Conservation (phyloP, 345 rosid species). For the Cardamine chenopodiifolia region DNA sequence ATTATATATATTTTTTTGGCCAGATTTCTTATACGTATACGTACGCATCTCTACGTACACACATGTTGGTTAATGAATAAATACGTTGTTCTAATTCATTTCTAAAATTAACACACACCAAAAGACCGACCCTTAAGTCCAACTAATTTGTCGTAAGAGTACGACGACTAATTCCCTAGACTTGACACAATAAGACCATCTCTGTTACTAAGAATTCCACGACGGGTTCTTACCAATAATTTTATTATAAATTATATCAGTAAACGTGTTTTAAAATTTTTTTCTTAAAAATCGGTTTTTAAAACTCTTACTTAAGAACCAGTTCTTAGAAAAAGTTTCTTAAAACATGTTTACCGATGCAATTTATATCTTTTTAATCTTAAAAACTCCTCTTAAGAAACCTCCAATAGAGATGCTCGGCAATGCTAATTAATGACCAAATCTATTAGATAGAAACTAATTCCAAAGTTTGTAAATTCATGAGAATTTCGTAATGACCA, state of each 20-base stretch:
- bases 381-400: too few species aligned
- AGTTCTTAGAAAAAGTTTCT: too few species aligned
- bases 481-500: not conserved
- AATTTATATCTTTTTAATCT: too few species aligned
- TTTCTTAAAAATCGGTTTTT: too few species aligned
- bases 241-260: too few species aligned
- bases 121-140: conserved; percentile 17
- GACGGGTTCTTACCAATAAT: too few species aligned
- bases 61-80: conserved; percentile 19
- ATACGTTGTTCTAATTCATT: conserved; percentile 2
- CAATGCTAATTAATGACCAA: conserved; percentile 11
- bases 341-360: too few species aligned
- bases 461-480: not conserved
- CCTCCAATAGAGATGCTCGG: too few species aligned
- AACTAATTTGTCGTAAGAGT: conserved; percentile 37
- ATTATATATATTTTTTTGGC: not conserved
- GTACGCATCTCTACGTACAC: conserved; percentile 28
- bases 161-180: conserved; percentile 26
- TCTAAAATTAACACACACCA: not conserved
- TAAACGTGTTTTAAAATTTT: too few species aligned
- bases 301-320: too few species aligned
- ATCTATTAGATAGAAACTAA: conserved; percentile 4
- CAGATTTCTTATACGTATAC: conserved; percentile 31
- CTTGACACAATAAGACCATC: conserved; percentile 20
- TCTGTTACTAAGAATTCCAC: too few species aligned